Conservation (phyloP, 805 yeast genomes). For the Yueomyces sp. region DNA sequence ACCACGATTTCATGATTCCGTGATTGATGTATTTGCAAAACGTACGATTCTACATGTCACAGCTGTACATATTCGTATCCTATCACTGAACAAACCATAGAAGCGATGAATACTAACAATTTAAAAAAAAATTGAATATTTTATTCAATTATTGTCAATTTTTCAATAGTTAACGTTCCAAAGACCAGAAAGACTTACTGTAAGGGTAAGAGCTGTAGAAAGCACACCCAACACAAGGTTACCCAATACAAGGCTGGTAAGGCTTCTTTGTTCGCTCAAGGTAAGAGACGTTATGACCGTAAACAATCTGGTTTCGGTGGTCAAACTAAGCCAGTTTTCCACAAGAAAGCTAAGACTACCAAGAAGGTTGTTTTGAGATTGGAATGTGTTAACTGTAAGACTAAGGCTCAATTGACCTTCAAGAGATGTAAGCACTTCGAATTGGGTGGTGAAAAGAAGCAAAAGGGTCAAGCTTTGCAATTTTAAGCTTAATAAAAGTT, state of each 20-base stretch:
- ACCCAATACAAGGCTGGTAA: slow-evolving; percentile 99
- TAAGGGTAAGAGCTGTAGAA: slow-evolving; percentile 97
- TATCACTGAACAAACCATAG: too few species aligned
- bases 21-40: too few species aligned
- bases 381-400: slow-evolving; percentile 97
- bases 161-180: slow-evolving; percentile 88
- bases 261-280: slow-evolving; percentile 98
- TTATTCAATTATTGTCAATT: too few species aligned
- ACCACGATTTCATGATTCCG: too few species aligned
- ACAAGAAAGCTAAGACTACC: slow-evolving; percentile 99
- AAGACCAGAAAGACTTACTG: slow-evolving; percentile 99
- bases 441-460: slow-evolving; percentile 99
- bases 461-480: slow-evolving; percentile 99
- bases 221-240: slow-evolving; percentile 99
- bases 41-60: too few species aligned
- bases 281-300: slow-evolving; percentile 99
- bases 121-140: too few species aligned
- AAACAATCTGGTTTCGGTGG: slow-evolving; percentile 99
- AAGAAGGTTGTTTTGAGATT: slow-evolving; percentile 99
- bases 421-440: slow-evolving; percentile 99
- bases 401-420: slow-evolving; percentile 93
- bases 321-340: slow-evolving; percentile 99
- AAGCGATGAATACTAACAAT: too few species aligned
- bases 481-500: slow-evolving; percentile 45
- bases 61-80: too few species aligned